Base-by-base conservation (phyloP, 2,329 filamentous ascomycete genomes). In the Helicocarpus griseus region DNA sequence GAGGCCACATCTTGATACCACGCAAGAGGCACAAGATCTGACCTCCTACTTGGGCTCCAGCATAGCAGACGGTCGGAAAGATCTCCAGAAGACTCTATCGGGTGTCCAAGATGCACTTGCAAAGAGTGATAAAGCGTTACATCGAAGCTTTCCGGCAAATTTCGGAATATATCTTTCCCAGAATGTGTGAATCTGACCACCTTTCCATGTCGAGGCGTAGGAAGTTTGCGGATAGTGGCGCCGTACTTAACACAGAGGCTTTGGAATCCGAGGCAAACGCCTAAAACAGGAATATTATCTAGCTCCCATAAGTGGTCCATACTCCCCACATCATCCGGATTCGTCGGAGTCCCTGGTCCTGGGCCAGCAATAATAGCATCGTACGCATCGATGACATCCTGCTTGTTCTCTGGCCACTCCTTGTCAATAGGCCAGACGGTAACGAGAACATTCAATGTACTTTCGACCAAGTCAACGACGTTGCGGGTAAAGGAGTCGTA, bases 401-500 rank as follows among this genome's bases (percentile, higher is more conserved):
- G 57, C 39, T 79, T 71, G 49, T 77, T 71, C 19, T 62, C 63
- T 36, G 64, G 58, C 2, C 67, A 66, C 65, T 65, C 67, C 53
- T 63, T 55, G 61, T 88, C 87, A 60, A 94, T 89, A 56, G 80
- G 81, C 53, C 95, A 75, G 40, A 86, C 79, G 43, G 79, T 79
- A 31, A 95, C 84, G 14, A 83, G 74, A 19, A 80, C 85, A 53
- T 77, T 71, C 7, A 95, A 76, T 3, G 81, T 76, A 3, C 84
- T 81, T 59, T 85, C 79, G 44, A 97, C 77, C 31, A 95, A 79
- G 5, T 87, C 83, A 49, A 94, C 82, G 61, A 97, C 93, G 71
- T 96, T 97, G 71, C 95, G 90, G 51, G 89, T 88, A 70, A 96
- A 98, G 39, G 90, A 96, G 73, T 98, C 93, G 70, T 95, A 95